Evolutionary conservation across 2,329 filamentous ascomycete genomes (phyloP).

Genomic region (Coniochaeta sp.): DNA sequence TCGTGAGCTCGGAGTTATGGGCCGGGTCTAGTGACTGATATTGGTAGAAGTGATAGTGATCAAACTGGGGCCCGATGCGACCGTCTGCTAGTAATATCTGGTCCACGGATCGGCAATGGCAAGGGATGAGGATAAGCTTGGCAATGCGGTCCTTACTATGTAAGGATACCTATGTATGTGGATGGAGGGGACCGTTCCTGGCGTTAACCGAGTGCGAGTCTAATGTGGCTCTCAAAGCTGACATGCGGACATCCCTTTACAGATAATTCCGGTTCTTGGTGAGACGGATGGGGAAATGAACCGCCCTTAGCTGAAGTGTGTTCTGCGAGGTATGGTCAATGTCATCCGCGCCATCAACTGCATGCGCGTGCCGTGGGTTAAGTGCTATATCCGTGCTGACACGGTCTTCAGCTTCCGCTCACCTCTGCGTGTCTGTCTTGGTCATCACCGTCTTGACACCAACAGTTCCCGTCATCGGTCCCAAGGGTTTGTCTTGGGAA

Average conservation of each 20-base stretch:
- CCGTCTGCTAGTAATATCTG: neutral
- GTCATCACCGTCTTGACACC: neutral
- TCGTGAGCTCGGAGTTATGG: neutral
- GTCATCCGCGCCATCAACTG: too few relatives aligned
- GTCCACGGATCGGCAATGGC: neutral
- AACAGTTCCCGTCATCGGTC: neutral
- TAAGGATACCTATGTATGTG: neutral
- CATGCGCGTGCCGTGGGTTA: neutral
- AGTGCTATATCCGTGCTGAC: neutral
- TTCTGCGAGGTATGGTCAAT: too few relatives aligned
- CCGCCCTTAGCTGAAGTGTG: too few relatives aligned
- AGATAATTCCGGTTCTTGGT: neutral
- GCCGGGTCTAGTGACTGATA: neutral
- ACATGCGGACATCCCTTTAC: neutral
- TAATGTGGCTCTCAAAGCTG: neutral
- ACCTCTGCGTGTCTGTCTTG: neutral
- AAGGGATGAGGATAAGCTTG: neutral
- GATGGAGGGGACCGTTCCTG: neutral
- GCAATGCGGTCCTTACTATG: neutral
- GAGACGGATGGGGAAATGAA: too few relatives aligned
- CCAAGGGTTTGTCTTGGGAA: too few relatives aligned
- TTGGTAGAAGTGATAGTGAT: neutral
- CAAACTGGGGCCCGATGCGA: neutral
- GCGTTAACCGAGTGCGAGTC: neutral
- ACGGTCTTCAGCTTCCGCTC: neutral